Percentiles rank a stretch among this genome's conserved stretches.
Conservation (phyloP, 2,329 filamentous ascomycete genomes). For the Paraconiothyrium sp. region DNA sequence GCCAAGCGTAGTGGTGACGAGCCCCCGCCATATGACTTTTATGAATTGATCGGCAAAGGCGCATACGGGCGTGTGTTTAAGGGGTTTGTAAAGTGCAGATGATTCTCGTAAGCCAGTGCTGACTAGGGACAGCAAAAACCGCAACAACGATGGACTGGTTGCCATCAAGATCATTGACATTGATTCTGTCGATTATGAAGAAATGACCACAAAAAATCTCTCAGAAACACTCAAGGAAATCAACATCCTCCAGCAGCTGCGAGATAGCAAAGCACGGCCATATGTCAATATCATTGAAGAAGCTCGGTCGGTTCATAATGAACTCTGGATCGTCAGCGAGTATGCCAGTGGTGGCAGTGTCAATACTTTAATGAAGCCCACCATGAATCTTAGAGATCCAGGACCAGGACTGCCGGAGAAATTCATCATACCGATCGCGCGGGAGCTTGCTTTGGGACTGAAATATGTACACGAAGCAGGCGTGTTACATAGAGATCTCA, state of each 20-base stretch:
- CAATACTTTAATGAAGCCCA: slow-evolving; percentile 67
- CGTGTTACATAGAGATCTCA: slow-evolving; percentile 72
- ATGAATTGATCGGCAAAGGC: slow-evolving; percentile 78
- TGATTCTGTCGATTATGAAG: slow-evolving; percentile 73
- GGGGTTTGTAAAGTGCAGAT: slow-evolving; percentile 49
- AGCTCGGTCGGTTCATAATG: slow-evolving; percentile 77
- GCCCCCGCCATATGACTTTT: slow-evolving; percentile 72
- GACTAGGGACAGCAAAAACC: slow-evolving; percentile 47
- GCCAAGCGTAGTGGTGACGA: slow-evolving; percentile 68
- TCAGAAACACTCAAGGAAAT: slow-evolving; percentile 69
- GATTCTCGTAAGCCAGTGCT: slow-evolving; percentile 19
- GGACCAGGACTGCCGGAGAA: slow-evolving; percentile 62
- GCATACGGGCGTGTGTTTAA: slow-evolving; percentile 80
- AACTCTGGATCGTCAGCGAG: slow-evolving; percentile 89
- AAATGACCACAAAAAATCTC: slow-evolving; percentile 53
- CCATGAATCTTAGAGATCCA: slow-evolving; percentile 32
- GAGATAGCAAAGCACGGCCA: slow-evolving; percentile 78
- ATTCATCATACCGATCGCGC: slow-evolving; percentile 70
- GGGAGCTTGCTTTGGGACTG: slow-evolving; percentile 69
- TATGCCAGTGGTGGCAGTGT: slow-evolving; percentile 88
- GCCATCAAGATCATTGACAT: slow-evolving; percentile 87
- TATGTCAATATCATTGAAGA: slow-evolving; percentile 87
- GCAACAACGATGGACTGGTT: slow-evolving; percentile 63
- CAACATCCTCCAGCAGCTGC: slow-evolving; percentile 74
- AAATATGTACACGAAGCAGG: slow-evolving; percentile 72